These are phyloP conservation scores for Syncephalastrum racemosum DNA, from an alignment of 371 early-diverging fungal species.

Conservation along the genomic window DNA sequence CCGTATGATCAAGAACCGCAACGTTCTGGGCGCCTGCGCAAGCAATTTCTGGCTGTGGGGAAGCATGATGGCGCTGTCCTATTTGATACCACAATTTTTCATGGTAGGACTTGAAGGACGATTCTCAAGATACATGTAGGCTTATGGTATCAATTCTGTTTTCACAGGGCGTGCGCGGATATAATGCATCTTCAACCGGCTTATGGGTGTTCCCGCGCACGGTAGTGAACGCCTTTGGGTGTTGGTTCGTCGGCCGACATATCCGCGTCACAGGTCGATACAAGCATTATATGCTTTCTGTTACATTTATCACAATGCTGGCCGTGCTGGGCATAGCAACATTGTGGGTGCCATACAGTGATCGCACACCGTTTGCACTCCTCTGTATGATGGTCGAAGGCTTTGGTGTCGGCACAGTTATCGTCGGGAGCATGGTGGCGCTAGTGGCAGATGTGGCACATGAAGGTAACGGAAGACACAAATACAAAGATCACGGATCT, in stretches of 20 bases:
- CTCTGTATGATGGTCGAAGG: constrained; percentile 41
- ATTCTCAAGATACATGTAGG: too few relatives aligned
- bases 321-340: constrained; percentile 9
- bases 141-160: too few relatives aligned
- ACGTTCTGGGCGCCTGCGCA: constrained; percentile 27
- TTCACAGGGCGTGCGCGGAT: constrained; percentile 37
- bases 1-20: constrained; percentile 31
- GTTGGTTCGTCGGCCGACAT: constrained; percentile 33
- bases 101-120: constrained; percentile 19
- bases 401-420: constrained; percentile 36
- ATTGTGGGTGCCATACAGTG: constrained; percentile 10
- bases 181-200: constrained; percentile 38
- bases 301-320: constrained; percentile 12
- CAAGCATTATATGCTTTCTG: constrained; percentile 19
- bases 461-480: constrained; percentile 17
- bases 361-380: constrained; percentile 15
- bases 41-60: constrained; percentile 37
- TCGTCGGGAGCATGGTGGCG: constrained; percentile 49
- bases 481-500: background rate
- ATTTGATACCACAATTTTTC: constrained; percentile 39
- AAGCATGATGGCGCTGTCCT: constrained; percentile 29
- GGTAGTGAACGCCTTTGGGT: constrained; percentile 32
- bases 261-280: constrained; percentile 27
- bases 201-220: constrained; percentile 38
- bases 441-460: constrained; percentile 42